Conservation (phyloP, 805 yeast species). For the Candida silvicultrix region DNA sequence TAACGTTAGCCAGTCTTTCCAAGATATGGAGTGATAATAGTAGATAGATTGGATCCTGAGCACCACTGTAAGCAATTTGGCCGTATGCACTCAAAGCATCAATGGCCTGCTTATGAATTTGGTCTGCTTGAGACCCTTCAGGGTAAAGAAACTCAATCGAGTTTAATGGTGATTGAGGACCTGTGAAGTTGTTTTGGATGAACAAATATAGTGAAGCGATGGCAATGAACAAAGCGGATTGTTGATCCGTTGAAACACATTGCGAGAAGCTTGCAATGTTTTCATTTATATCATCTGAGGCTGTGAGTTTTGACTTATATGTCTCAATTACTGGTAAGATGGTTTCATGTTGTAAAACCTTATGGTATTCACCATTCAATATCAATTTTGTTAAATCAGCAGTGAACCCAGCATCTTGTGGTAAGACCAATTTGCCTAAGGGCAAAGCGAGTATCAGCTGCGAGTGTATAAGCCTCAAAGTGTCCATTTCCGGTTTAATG, state of each 20-base stretch:
- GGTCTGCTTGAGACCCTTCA: slow-evolving; percentile 2
- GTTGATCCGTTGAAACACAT: slow-evolving; percentile 3
- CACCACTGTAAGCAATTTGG: slow-evolving; percentile 61
- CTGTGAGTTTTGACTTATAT: slow-evolving; percentile 1
- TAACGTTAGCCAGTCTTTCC: slow-evolving; percentile 29
- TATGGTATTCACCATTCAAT: slow-evolving; percentile 16
- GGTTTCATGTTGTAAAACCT: slow-evolving; percentile 8
- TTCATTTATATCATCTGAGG: slow-evolving; percentile 6
- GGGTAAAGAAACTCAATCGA: slow-evolving; percentile 25
- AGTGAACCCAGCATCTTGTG: slow-evolving; percentile 6
- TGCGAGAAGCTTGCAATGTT: slow-evolving; percentile 2
- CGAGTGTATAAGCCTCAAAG: not conserved
- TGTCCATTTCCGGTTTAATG: not conserved
- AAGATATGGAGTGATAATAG: slow-evolving; percentile 37
- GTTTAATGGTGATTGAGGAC: slow-evolving; percentile 53
- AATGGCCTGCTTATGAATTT: slow-evolving; percentile 23
- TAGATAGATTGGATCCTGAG: slow-evolving; percentile 42
- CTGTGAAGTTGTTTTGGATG: slow-evolving; percentile 75
- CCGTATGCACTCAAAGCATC: slow-evolving; percentile 51
- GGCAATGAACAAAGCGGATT: slow-evolving; percentile 22
- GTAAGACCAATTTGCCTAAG: not conserved
- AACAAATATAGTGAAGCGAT: slow-evolving; percentile 62
- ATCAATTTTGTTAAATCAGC: slow-evolving; percentile 7
- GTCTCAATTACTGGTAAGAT: slow-evolving; percentile 1
- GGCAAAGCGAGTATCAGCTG: not conserved